These are phyloP conservation scores for Sanghuangporus weigelae DNA, from an alignment of 1,284 basidiomycete species.

Conservation along the genomic window DNA sequence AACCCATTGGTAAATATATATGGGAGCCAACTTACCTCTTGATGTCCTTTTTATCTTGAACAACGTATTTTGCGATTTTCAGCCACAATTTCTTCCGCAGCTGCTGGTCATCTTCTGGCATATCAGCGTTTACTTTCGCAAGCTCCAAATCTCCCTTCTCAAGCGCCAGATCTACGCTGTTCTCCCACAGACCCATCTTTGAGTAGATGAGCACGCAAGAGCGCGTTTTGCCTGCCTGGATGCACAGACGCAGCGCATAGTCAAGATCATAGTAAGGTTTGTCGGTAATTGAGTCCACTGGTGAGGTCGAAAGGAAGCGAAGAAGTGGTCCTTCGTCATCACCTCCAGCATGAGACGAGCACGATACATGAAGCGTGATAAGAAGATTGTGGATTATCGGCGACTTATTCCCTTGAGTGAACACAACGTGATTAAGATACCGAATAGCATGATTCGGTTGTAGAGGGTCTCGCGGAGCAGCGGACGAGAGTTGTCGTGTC, in stretches of 20 bases:
- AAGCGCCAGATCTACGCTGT: slow-evolving; percentile 92
- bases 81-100: slow-evolving; percentile 95
- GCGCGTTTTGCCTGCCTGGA: slow-evolving; percentile 74
- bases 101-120: slow-evolving; percentile 84
- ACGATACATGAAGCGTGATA: slow-evolving; percentile 77
- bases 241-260: slow-evolving; percentile 92
- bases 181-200: slow-evolving; percentile 96
- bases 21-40: slow-evolving; percentile 65
- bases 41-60: slow-evolving; percentile 96
- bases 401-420: slow-evolving; percentile 74
- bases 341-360: slow-evolving; percentile 30
- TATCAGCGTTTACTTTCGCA: slow-evolving; percentile 90
- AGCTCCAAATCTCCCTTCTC: slow-evolving; percentile 91
- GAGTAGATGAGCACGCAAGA: slow-evolving; percentile 97
- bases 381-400: slow-evolving; percentile 93
- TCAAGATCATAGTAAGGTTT: slow-evolving; percentile 96
- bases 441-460: slow-evolving; percentile 81
- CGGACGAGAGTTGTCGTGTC: slow-evolving; percentile 50
- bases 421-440: slow-evolving; percentile 83
- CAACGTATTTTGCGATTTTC: slow-evolving; percentile 95
- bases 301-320: slow-evolving; percentile 82
- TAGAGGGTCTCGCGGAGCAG: slow-evolving; percentile 53
- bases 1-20: slow-evolving; percentile 9
- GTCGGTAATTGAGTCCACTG: slow-evolving; percentile 75
- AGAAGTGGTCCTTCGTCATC: slow-evolving; percentile 80